phyloP scores from a whole-genome alignment of 352 stramenopile species.

The Pythium myriotylum region DNA sequence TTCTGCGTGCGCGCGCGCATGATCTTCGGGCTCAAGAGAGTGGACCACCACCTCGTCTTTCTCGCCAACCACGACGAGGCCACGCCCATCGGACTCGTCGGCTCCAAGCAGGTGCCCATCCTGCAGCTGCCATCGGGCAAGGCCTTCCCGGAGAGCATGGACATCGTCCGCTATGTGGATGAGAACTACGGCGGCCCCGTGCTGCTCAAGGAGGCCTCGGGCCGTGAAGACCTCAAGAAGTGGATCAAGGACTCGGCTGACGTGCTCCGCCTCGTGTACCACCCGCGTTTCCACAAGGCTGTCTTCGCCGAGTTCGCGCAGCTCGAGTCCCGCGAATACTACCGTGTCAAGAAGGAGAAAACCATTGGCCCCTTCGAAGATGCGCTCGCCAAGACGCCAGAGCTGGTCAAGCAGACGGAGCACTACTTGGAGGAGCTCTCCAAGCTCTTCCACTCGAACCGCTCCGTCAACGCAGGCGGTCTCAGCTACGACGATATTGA shows the following conservation, averaged over 20 bases:
- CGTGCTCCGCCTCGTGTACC: constrained; percentile 40
- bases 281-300: constrained; percentile 51
- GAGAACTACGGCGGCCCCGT: constrained; percentile 37
- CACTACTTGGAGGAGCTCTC: constrained; percentile 41
- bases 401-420: constrained; percentile 46
- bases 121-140: constrained; percentile 42
- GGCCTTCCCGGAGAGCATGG: constrained; percentile 57
- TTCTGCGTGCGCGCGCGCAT: constrained; percentile 57
- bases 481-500: constrained; percentile 63
- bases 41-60: constrained; percentile 43
- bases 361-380: constrained; percentile 48
- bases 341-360: constrained; percentile 62
- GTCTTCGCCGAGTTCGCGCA: constrained; percentile 51
- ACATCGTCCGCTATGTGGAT: constrained; percentile 64
- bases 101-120: constrained; percentile 53
- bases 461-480: constrained; percentile 40
- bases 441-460: constrained; percentile 37
- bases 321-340: constrained; percentile 52
- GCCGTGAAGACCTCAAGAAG: constrained; percentile 44
- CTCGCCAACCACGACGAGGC: constrained; percentile 58
- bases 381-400: constrained; percentile 34
- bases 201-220: constrained; percentile 37
- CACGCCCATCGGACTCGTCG: constrained; percentile 49
- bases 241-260: constrained; percentile 47
- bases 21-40: constrained; percentile 53